phyloP scores from a whole-genome alignment of 108 stramenopile species.

The Cyclostephanos tholiformis region DNA sequence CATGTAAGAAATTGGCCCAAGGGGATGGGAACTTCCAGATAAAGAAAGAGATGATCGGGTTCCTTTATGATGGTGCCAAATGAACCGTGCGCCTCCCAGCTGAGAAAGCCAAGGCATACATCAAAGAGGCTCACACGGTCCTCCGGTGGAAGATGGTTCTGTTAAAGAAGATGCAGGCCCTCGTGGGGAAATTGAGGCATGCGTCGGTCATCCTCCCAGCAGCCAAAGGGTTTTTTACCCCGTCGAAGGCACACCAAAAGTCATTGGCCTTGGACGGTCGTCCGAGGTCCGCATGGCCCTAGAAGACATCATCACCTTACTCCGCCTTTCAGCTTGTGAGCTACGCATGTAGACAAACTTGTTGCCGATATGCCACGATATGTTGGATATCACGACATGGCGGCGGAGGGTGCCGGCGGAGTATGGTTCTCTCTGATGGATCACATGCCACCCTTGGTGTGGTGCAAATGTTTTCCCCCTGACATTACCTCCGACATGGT shows the following conservation, averaged over 20 bases:
- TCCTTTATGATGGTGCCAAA: too few species aligned
- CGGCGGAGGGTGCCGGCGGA: too few species aligned
- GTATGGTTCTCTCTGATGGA: too few species aligned
- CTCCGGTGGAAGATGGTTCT: not conserved
- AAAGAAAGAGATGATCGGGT: too few species aligned
- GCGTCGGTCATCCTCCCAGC: not conserved
- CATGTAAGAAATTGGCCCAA: not conserved
- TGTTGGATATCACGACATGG: too few species aligned
- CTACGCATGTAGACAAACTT: not conserved
- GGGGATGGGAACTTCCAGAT: not conserved
- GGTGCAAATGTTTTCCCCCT: too few species aligned
- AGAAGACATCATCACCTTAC: not conserved
- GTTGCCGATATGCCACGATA: not conserved
- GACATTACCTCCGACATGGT: too few species aligned
- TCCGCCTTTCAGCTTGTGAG: not conserved
- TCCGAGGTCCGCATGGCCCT: not conserved
- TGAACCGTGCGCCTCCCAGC: too few species aligned
- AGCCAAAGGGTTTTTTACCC: not conserved
- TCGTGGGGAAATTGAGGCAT: not conserved
- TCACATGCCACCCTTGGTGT: too few species aligned
- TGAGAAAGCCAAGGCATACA: too few species aligned
- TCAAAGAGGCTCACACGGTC: too few species aligned
- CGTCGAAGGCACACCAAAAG: not conserved
- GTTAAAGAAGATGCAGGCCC: not conserved
- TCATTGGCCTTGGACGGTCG: not conserved